Base-by-base conservation (phyloP, 768 basidiomycete genomes). In the Sporobolomyces phaffii region DNA sequence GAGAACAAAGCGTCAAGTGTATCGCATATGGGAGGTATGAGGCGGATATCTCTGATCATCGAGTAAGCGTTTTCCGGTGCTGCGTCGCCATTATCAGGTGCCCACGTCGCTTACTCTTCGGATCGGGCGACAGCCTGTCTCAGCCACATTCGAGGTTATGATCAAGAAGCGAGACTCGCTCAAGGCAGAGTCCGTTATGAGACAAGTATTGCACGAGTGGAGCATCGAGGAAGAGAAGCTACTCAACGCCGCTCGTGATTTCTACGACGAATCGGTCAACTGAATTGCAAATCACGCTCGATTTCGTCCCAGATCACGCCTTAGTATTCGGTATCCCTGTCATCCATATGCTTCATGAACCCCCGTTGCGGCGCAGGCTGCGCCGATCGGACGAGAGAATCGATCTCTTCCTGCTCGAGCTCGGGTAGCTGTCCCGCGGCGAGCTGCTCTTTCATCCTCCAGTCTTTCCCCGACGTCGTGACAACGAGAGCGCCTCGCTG, bases 41-140 rank as follows among this genome's bases (percentile, higher is more conserved):
- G 31, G 67, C 61, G 2, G 58, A 63, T 38, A 45, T 63, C 1
- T 52, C 57, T 1, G 67, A 68, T 24, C 61, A 68, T 43, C 22
- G 48, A 28, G 60, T 58, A 24, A 3, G 58, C 17, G 11, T n/a
- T 5, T 24, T 22, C 29, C 41, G 17, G 2, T 7, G 6, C 15
- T 26, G 40, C 28, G 69, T 73, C 24, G 38, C 80, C 81, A 18
- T 78, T 10, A 28, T 52, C 24, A 58, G 5, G 28, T 56, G 54
- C 50, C n/a, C n/a, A n/a, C n/a, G n/a, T n/a, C n/a, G n/a, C n/a
- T n/a, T n/a, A n/a, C n/a, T n/a, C n/a, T n/a, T n/a, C n/a, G n/a
- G n/a, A 9, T 88, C 87, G 22, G 89, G 94, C 78, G 90, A 94
- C 78, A 82, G 89, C 93, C 11, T 84, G 64, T 69, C 57, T 61